A percentile compares a stretch with the other conserved stretches of the same genome.
Conservation (phyloP, 2,329 filamentous ascomycete genomes). For the Epichloe hybrida region DNA sequence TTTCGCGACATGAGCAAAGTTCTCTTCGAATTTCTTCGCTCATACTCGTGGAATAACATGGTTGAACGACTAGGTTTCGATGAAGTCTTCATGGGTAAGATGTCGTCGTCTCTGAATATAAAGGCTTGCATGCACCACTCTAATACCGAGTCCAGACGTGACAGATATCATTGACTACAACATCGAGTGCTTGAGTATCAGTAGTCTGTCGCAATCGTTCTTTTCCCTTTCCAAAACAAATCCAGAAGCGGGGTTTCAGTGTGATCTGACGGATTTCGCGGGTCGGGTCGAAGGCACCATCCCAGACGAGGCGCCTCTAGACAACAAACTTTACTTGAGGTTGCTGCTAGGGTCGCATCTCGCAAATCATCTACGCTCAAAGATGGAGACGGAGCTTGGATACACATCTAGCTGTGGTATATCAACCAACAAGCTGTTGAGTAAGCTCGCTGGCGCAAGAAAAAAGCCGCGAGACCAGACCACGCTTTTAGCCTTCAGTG, state of each 20-base stretch:
- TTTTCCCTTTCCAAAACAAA: constrained; percentile 64
- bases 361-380: constrained; percentile 56
- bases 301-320: constrained; percentile 12
- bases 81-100: constrained; percentile 50
- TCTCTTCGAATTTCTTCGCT: constrained; percentile 58
- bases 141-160: constrained; percentile 44
- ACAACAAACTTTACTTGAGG: constrained; percentile 37
- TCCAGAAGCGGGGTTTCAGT: constrained; percentile 67
- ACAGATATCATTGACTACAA: constrained; percentile 83
- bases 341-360: constrained; percentile 71
- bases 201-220: constrained; percentile 55
- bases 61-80: constrained; percentile 82
- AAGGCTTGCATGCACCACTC: background rate
- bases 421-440: constrained; percentile 72
- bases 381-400: constrained; percentile 61
- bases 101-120: background rate
- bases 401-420: constrained; percentile 84
- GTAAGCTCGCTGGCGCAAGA: constrained; percentile 70
- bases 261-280: constrained; percentile 54
- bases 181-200: constrained; percentile 50
- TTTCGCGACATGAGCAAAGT: constrained; percentile 81
- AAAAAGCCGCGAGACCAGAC: constrained; percentile 87
- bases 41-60: constrained; percentile 63
- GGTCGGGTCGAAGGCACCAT: constrained; percentile 39
- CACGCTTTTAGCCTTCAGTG: constrained; percentile 56